A percentile compares a stretch with the other conserved stretches of the same genome.
Conservation (phyloP, 352 stramenopile species). For the Lagenidium giganteum region DNA sequence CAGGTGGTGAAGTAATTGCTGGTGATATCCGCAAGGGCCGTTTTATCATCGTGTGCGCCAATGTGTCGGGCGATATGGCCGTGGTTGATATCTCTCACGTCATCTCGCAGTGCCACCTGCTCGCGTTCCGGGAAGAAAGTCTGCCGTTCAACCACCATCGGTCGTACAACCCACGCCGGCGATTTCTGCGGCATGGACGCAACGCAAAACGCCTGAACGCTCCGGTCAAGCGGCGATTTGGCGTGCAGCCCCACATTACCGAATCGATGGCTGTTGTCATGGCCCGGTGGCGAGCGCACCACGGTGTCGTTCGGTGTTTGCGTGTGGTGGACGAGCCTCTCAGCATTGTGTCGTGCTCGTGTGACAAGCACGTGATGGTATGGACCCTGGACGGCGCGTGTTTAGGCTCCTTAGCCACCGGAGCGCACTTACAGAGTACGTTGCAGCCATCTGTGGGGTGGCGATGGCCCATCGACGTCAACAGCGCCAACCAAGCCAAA, state of each 20-base stretch:
- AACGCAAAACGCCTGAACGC: slow-evolving; percentile 44
- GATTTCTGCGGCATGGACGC: slow-evolving; percentile 64
- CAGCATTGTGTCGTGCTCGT: slow-evolving; percentile 54
- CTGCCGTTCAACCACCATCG: slow-evolving; percentile 45
- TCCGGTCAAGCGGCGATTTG: slow-evolving; percentile 20
- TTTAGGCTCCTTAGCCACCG: slow-evolving; percentile 28
- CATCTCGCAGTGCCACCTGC: slow-evolving; percentile 30
- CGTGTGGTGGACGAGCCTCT: slow-evolving; percentile 54
- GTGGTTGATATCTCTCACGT: slow-evolving; percentile 50
- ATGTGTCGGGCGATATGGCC: slow-evolving; percentile 37
- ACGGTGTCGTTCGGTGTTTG: slow-evolving; percentile 37
- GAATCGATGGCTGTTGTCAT: not conserved
- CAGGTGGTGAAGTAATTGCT: slow-evolving; percentile 43
- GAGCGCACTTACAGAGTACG: slow-evolving; percentile 1
- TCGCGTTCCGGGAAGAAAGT: slow-evolving; percentile 50
- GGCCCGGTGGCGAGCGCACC: slow-evolving; percentile 47
- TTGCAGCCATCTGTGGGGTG: slow-evolving; percentile 17
- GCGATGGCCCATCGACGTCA: slow-evolving; percentile 44
- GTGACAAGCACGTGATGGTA: slow-evolving; percentile 51
- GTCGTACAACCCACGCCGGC: slow-evolving; percentile 66
- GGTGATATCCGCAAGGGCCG: slow-evolving; percentile 36
- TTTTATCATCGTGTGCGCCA: slow-evolving; percentile 39
- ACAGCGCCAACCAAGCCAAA: slow-evolving; percentile 28
- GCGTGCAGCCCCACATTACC: too few relatives aligned
- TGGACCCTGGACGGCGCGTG: slow-evolving; percentile 46